These are phyloP conservation scores for Alloascoidea africana DNA, from an alignment of 805 yeast species.

Conservation along the genomic window DNA sequence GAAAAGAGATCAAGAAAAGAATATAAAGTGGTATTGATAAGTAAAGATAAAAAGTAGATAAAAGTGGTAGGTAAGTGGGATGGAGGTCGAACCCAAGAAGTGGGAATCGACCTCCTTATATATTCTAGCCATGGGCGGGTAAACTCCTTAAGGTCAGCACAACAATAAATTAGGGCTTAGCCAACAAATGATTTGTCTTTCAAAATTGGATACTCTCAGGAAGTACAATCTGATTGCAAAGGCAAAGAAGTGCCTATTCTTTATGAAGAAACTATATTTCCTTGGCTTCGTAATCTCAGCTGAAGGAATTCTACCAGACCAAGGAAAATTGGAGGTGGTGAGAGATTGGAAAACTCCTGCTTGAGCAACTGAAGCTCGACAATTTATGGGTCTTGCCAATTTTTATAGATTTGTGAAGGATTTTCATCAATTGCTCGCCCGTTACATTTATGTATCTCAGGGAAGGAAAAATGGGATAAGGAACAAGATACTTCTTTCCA, in stretches of 20 bases:
- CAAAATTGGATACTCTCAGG: constrained; percentile 1
- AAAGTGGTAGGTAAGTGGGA: too few relatives aligned
- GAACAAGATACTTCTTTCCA: constrained; percentile 3
- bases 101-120: too few relatives aligned
- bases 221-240: constrained; percentile 4
- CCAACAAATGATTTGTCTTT: too few relatives aligned
- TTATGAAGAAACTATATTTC: constrained; percentile 5
- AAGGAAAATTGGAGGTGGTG: constrained; percentile 3
- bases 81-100: too few relatives aligned
- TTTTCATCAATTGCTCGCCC: constrained; percentile 6
- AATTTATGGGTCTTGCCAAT: constrained; percentile 6
- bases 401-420: constrained; percentile 6
- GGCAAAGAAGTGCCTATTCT: constrained; percentile 6
- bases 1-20: too few relatives aligned
- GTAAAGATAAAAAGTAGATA: too few relatives aligned
- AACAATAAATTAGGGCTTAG: too few relatives aligned
- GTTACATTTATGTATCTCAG: not conserved
- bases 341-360: constrained; percentile 6
- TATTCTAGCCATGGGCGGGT: too few relatives aligned
- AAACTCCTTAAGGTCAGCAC: too few relatives aligned
- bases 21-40: too few relatives aligned
- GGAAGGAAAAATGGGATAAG: not conserved
- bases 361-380: constrained; percentile 1
- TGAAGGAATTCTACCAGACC: constrained; percentile 6
- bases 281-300: constrained; percentile 7